A percentile compares a stretch with the other conserved stretches of the same genome.
phyloP scores from a whole-genome alignment of 148 eudicot genomes.

The Amaranthus hypochondriacus region DNA sequence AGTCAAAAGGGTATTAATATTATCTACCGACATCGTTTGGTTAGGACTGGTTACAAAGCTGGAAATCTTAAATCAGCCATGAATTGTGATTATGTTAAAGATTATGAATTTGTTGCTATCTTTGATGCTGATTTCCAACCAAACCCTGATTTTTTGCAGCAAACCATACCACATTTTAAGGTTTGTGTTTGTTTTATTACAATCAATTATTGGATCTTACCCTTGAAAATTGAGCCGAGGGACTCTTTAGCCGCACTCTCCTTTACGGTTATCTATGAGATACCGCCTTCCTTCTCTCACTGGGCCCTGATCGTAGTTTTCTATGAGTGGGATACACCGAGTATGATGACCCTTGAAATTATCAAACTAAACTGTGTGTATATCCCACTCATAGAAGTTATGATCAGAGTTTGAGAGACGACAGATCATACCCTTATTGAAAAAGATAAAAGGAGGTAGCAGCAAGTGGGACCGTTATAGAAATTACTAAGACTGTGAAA shows the following conservation, averaged over 20 bases:
- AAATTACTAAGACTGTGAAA: background rate
- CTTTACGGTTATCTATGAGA: too few species aligned
- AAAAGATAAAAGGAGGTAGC: too few species aligned
- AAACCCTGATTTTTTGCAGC: slow-evolving; percentile 53
- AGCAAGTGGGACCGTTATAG: too few species aligned
- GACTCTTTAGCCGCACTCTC: too few species aligned
- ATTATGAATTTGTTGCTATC: slow-evolving; percentile 71
- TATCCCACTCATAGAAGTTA: too few species aligned
- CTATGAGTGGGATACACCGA: too few species aligned
- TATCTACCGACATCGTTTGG: slow-evolving; percentile 53
- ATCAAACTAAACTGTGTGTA: background rate
- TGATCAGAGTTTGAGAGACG: too few species aligned
- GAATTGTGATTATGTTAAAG: slow-evolving; percentile 70
- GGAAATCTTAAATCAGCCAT: slow-evolving; percentile 78
- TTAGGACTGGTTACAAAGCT: slow-evolving; percentile 70
- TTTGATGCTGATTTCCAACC: slow-evolving; percentile 89
- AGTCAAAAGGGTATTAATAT: slow-evolving; percentile 55
- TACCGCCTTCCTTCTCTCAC: too few species aligned
- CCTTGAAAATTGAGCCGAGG: background rate
- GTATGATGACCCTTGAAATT: background rate
- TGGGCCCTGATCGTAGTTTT: background rate
- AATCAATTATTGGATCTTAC: background rate
- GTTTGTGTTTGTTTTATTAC: slow-evolving; percentile 23
- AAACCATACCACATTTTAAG: slow-evolving; percentile 68
- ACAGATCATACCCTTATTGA: too few species aligned